These are phyloP conservation scores for Clonostachys chloroleuca DNA, from an alignment of 2,329 filamentous ascomycete species.

Conservation along the genomic window DNA sequence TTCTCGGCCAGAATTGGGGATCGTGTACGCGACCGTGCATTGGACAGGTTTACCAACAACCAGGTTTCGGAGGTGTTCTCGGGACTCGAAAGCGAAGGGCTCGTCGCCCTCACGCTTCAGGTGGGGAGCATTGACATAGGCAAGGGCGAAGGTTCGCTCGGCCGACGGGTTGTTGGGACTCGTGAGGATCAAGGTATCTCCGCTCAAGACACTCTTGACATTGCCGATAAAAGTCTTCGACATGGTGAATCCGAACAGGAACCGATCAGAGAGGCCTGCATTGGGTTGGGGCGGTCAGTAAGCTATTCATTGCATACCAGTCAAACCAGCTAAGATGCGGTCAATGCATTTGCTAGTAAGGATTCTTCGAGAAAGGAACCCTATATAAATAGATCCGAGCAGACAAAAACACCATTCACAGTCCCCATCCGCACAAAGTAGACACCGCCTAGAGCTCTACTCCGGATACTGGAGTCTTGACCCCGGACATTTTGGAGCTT, in stretches of 20 bases:
- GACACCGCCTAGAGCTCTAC: too few species aligned
- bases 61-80: conserved; percentile 83
- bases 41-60: conserved; percentile 83
- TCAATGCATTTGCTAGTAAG: too few species aligned
- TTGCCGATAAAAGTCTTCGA: conserved; percentile 58
- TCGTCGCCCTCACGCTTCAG: conserved; percentile 87
- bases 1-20: conserved; percentile 80
- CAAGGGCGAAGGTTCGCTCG: conserved; percentile 85
- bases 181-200: conserved; percentile 83
- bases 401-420: too few species aligned
- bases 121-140: conserved; percentile 86
- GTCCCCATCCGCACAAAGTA: too few species aligned
- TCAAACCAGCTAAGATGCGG: too few species aligned
- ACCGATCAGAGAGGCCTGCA: too few species aligned
- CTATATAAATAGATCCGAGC: too few species aligned
- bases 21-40: conserved; percentile 81
- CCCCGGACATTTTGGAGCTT: too few species aligned
- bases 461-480: too few species aligned
- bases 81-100: conserved; percentile 88
- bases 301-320: too few species aligned
- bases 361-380: too few species aligned
- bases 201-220: conserved; percentile 92
- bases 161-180: conserved; percentile 75
- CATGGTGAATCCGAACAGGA: conserved; percentile 25
- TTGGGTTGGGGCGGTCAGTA: too few species aligned